These are phyloP conservation scores for Pythium coloratum DNA, from an alignment of 352 stramenopile species.

Conservation along the genomic window DNA sequence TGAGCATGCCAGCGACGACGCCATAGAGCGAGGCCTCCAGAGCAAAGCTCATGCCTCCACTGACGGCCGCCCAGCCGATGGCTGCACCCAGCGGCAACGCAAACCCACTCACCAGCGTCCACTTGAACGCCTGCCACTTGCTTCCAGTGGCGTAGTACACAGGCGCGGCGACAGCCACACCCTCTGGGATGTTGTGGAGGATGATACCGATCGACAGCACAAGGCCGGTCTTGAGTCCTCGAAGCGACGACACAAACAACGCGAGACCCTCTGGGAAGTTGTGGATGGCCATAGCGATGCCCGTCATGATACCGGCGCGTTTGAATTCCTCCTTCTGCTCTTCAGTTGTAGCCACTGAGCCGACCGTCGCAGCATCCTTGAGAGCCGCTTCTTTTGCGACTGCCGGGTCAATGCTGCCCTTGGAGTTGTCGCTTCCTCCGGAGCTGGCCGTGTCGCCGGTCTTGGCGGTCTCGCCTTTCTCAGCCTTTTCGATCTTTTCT, in stretches of 20 bases:
- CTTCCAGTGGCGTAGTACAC: slow-evolving; percentile 96
- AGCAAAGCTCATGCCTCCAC: slow-evolving; percentile 52
- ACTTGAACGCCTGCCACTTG: slow-evolving; percentile 90
- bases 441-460: too few relatives aligned
- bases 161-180: slow-evolving; percentile 92
- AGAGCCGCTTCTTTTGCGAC: too few relatives aligned
- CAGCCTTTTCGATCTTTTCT: slow-evolving; percentile 6
- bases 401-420: too few relatives aligned
- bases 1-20: slow-evolving; percentile 93
- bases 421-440: too few relatives aligned
- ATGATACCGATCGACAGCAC: slow-evolving; percentile 95
- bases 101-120: slow-evolving; percentile 86
- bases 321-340: slow-evolving; percentile 55
- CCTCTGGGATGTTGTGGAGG: slow-evolving; percentile 97
- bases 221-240: slow-evolving; percentile 88
- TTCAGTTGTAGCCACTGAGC: slow-evolving; percentile 17
- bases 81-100: slow-evolving; percentile 89
- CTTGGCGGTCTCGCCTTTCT: slow-evolving; percentile 19
- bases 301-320: slow-evolving; percentile 90
- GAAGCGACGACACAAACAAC: slow-evolving; percentile 93
- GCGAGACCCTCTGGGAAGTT: slow-evolving; percentile 97
- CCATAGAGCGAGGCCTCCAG: slow-evolving; percentile 91
- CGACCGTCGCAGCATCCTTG: too few relatives aligned
- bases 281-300: slow-evolving; percentile 95
- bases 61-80: slow-evolving; percentile 78